phyloP scores from a whole-genome alignment of 2,329 filamentous ascomycete genomes.

The Claviceps pazoutovae region DNA sequence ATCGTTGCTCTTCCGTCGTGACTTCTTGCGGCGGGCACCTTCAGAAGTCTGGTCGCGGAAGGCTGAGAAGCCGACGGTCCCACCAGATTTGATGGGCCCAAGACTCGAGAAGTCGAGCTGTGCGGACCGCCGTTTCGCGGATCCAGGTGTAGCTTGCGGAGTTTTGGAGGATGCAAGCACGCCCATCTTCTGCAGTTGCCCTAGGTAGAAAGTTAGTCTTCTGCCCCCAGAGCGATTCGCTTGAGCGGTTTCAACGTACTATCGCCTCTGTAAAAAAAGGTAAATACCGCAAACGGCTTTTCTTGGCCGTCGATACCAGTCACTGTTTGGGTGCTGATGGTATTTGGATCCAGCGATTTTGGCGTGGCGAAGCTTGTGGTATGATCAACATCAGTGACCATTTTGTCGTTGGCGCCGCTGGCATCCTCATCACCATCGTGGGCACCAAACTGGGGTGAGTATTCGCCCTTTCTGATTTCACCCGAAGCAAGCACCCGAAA shows the following conservation, averaged over 20 bases:
- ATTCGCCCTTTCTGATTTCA: slow-evolving; percentile 95
- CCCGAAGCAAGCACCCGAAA: slow-evolving; percentile 91
- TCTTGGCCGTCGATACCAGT: slow-evolving; percentile 94
- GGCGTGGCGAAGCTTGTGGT: slow-evolving; percentile 96
- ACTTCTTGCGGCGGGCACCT: slow-evolving; percentile 38
- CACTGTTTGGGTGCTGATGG: slow-evolving; percentile 97
- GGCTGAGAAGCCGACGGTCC: slow-evolving; percentile 77
- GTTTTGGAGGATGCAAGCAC: slow-evolving; percentile 59
- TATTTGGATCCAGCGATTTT: slow-evolving; percentile 89
- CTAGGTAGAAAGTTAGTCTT: slow-evolving; percentile 28
- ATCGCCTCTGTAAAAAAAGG: slow-evolving; percentile 93
- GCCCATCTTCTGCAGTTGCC: slow-evolving; percentile 93
- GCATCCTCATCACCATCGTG: slow-evolving; percentile 82
- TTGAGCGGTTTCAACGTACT: slow-evolving; percentile 44
- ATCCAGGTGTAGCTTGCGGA: slow-evolving; percentile 44
- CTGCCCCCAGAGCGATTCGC: not conserved
- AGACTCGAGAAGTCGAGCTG: slow-evolving; percentile 77
- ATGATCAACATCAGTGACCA: slow-evolving; percentile 81
- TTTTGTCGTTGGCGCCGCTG: slow-evolving; percentile 37
- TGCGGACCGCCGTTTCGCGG: slow-evolving; percentile 64
- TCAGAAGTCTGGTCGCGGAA: slow-evolving; percentile 61
- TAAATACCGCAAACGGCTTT: slow-evolving; percentile 92
- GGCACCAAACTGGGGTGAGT: slow-evolving; percentile 92
- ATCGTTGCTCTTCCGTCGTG: slow-evolving; percentile 49
- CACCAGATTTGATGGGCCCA: slow-evolving; percentile 70